Evolutionary conservation across 257 asterid species (phyloP).

Genomic region (Pogostemon cablin): DNA sequence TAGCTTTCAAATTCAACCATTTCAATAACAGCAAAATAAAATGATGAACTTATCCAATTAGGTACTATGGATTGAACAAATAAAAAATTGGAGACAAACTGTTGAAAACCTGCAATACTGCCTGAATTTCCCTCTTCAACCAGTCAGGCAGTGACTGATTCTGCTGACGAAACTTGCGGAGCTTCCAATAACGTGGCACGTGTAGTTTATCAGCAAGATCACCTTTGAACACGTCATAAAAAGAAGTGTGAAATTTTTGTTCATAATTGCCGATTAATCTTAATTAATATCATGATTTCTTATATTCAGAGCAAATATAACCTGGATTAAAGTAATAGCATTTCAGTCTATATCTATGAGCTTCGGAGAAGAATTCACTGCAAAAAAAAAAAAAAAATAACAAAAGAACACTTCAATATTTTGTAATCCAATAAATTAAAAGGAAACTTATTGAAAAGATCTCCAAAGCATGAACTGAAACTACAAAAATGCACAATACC

Average conservation of each 20-base stretch:
- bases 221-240: conserved; percentile 39
- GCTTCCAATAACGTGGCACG: conserved; percentile 65
- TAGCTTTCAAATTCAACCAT: not conserved
- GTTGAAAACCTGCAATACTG: conserved; percentile 59
- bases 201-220: conserved; percentile 48
- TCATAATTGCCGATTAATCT: not conserved
- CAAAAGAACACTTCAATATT: not conserved
- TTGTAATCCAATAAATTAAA: conserved; percentile 29
- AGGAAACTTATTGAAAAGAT: conserved; percentile 14
- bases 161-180: conserved; percentile 56
- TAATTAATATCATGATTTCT: conserved; percentile 17
- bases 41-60: not conserved
- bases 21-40: not conserved
- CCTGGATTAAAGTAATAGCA: conserved; percentile 78
- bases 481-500: conserved; percentile 40
- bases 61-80: conserved; percentile 10
- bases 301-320: conserved; percentile 26
- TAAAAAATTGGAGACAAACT: conserved; percentile 9
- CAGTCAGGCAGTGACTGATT: conserved; percentile 59
- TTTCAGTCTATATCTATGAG: conserved; percentile 74
- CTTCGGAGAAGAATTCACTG: conserved; percentile 70
- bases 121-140: conserved; percentile 81
- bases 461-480: conserved; percentile 17
- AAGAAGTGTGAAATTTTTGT: not conserved
- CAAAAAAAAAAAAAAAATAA: conserved; percentile 27